Evolutionary conservation across 768 basidiomycete species (phyloP).

Genomic region (Phylloporus sp.): DNA sequence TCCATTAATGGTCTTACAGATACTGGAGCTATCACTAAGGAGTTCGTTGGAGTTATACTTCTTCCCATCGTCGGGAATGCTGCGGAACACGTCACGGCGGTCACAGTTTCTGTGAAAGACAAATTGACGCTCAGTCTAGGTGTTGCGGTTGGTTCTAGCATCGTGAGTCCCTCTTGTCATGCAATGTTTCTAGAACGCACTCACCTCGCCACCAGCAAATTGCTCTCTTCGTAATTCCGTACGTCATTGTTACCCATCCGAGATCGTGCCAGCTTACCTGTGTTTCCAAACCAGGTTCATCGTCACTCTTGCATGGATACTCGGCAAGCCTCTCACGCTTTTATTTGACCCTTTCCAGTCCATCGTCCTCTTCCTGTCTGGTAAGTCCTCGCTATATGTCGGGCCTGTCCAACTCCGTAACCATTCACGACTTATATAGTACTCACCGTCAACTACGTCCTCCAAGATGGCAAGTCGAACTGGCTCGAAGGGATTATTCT

Average conservation of each 20-base stretch:
- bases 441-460: slow-evolving; percentile 79
- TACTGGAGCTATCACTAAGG: slow-evolving; percentile 54
- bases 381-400: slow-evolving; percentile 12
- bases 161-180: slow-evolving; percentile 43
- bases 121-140: slow-evolving; percentile 84
- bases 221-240: slow-evolving; percentile 65
- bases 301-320: slow-evolving; percentile 75
- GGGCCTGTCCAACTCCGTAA: not conserved
- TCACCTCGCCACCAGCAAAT: slow-evolving; percentile 52
- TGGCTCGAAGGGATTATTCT: slow-evolving; percentile 89
- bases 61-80: slow-evolving; percentile 92
- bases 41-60: slow-evolving; percentile 84
- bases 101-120: slow-evolving; percentile 86
- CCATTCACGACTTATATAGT: slow-evolving; percentile 38
- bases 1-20: slow-evolving; percentile 75
- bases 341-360: slow-evolving; percentile 89
- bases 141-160: slow-evolving; percentile 85
- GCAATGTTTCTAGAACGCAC: not conserved
- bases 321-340: slow-evolving; percentile 74
- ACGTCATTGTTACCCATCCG: slow-evolving; percentile 17
- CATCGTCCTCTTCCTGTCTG: slow-evolving; percentile 18
- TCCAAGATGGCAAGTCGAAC: slow-evolving; percentile 85
- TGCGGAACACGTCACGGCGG: slow-evolving; percentile 89
- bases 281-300: slow-evolving; percentile 49
- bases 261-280: slow-evolving; percentile 7